Evolutionary conservation across 768 basidiomycete genomes (phyloP).

Genomic region (Hericium rajendrae): DNA sequence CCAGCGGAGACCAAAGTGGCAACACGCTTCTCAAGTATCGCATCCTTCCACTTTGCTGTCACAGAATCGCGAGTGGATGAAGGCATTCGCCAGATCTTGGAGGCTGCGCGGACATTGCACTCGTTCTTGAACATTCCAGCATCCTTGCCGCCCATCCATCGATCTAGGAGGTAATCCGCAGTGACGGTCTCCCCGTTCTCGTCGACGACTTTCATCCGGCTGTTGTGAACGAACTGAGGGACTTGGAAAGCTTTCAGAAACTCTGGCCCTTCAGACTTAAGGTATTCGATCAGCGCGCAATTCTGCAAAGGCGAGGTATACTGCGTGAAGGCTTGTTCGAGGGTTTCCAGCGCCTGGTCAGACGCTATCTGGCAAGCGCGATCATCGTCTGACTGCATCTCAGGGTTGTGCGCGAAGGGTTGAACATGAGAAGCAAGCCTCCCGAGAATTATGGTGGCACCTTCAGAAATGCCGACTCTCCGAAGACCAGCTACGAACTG

Average conservation of each 20-base stretch:
- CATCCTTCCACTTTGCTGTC: conserved; percentile 26
- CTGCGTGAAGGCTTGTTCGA: no score
- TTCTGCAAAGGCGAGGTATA: background rate
- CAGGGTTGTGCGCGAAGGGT: conserved; percentile 33
- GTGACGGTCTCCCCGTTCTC: conserved; percentile 26
- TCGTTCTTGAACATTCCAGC: conserved; percentile 32
- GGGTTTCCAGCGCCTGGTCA: conserved; percentile 18
- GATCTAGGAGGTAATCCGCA: conserved; percentile 32
- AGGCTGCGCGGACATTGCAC: conserved; percentile 16
- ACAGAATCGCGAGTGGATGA: conserved; percentile 17
- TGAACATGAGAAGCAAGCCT: conserved; percentile 44
- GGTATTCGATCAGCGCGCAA: conserved; percentile 30
- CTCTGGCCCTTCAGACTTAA: conserved; percentile 42
- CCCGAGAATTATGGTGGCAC: conserved; percentile 44
- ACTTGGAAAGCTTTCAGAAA: conserved; percentile 37
- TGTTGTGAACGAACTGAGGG: conserved; percentile 21
- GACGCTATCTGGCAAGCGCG: conserved; percentile 27
- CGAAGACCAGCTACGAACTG: conserved; percentile 58
- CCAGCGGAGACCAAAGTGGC: conserved; percentile 23
- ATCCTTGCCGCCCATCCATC: conserved; percentile 36
- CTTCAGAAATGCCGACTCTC: conserved; percentile 43
- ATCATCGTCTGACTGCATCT: conserved; percentile 15
- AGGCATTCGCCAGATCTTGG: conserved; percentile 30
- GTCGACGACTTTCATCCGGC: conserved; percentile 39
- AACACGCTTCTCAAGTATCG: conserved; percentile 25